Conservation (phyloP, 257 asterid genomes). For the Buddleja alternifolia region DNA sequence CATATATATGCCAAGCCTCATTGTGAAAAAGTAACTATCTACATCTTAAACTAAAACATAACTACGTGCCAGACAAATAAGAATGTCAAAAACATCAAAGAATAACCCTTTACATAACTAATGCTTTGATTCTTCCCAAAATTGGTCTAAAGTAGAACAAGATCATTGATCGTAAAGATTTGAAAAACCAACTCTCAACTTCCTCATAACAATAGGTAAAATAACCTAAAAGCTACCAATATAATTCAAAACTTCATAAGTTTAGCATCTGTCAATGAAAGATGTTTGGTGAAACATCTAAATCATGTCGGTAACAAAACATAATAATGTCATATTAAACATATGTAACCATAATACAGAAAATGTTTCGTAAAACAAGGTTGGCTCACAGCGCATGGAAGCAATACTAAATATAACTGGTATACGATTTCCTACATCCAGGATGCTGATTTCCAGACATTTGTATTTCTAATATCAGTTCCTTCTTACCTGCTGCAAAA, state of each 20-base stretch:
- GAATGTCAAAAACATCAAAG: not conserved
- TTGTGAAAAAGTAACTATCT: not conserved
- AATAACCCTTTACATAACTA: no score
- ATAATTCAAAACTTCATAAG: not conserved
- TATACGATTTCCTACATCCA: not conserved
- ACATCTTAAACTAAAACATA: not conserved
- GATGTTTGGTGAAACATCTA: constrained; percentile 16
- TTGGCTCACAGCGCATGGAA: constrained; percentile 2
- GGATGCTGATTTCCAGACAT: constrained; percentile 2
- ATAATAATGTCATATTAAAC: constrained; percentile 14
- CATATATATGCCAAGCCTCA: constrained; percentile 13
- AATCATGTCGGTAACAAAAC: constrained; percentile 10
- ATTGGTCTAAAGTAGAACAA: not conserved
- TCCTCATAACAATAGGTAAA: no score
- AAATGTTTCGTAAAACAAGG: constrained; percentile 9
- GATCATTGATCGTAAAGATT: not conserved
- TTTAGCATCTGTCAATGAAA: constrained; percentile 10
- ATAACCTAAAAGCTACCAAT: not conserved
- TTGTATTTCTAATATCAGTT: constrained; percentile 16
- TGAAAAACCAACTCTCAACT: not conserved
- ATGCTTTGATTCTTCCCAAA: no score
- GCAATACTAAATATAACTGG: constrained; percentile 9
- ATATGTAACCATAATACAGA: not conserved
- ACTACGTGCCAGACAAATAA: not conserved
- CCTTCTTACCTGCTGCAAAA: not conserved